phyloP scores from a whole-genome alignment of 108 stramenopile genomes.

The Pseudonitzschia multiseries region DNA sequence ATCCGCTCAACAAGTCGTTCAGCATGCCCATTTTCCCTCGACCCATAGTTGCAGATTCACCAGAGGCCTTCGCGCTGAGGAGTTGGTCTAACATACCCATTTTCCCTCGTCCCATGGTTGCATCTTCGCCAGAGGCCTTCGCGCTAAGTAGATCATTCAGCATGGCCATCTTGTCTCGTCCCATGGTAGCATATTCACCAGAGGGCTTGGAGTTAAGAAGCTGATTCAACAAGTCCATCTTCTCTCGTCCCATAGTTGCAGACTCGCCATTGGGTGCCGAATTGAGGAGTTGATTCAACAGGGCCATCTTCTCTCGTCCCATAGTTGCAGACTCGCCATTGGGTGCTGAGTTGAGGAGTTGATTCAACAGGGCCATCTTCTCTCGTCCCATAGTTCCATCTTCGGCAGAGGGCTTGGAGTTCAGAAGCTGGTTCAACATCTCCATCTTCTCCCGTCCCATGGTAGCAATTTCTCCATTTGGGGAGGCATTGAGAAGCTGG shows the following conservation, averaged over 20 bases:
- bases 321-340: neutral
- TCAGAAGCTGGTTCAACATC: neutral
- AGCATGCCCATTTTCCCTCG: neutral
- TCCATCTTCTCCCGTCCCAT: constrained; percentile 6
- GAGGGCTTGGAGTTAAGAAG: neutral
- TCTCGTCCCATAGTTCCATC: constrained; percentile 1
- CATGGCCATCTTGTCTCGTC: neutral
- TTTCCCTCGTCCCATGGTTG: neutral
- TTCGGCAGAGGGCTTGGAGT: neutral
- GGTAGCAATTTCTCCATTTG: neutral
- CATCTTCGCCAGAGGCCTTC: neutral
- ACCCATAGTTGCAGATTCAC: neutral
- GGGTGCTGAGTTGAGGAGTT: neutral
- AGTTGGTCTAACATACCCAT: neutral
- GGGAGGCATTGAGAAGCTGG: neutral
- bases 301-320: neutral
- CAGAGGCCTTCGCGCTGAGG: neutral
- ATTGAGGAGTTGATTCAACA: neutral
- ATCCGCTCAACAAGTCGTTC: neutral
- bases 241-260: neutral
- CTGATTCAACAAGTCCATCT: neutral
- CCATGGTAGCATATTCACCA: too few species aligned
- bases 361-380: neutral
- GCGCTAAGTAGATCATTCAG: neutral
- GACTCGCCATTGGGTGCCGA: neutral